phyloP scores from a whole-genome alignment of 345 rosid genomes.

The Anastatica hierochuntica region DNA sequence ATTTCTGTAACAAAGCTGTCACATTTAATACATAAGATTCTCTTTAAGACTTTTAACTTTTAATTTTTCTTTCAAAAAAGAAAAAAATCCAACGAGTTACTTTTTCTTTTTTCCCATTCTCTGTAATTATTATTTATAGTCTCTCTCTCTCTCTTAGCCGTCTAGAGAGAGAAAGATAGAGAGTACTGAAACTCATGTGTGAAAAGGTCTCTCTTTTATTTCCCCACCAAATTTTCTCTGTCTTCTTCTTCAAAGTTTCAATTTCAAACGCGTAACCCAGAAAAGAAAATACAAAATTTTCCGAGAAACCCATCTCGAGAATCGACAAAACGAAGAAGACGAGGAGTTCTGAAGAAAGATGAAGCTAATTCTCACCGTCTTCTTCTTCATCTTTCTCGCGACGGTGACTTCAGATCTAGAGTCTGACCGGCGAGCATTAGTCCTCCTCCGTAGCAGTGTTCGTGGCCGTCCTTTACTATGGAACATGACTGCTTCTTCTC shows the following conservation, averaged over 20 bases:
- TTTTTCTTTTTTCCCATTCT: neutral
- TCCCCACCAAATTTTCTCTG: neutral
- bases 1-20: constrained; percentile 3
- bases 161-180: constrained; percentile 14
- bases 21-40: constrained; percentile 15
- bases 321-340: neutral
- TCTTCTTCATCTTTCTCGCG: constrained; percentile 1
- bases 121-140: neutral
- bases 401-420: constrained; percentile 53
- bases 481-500: constrained; percentile 39
- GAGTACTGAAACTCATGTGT: constrained; percentile 10
- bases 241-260: constrained; percentile 2
- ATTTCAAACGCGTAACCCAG: constrained; percentile 12
- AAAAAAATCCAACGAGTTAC: neutral
- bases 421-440: constrained; percentile 57
- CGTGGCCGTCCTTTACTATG: constrained; percentile 63
- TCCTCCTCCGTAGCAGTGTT: constrained; percentile 46
- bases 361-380: neutral
- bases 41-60: neutral
- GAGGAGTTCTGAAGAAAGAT: constrained; percentile 25
- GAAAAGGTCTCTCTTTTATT: neutral
- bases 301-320: neutral
- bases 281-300: neutral
- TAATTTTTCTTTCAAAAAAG: neutral
- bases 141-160: constrained; percentile 14